Evolutionary conservation across 345 rosid species (phyloP).

Genomic region (Gossypium stocksii): DNA sequence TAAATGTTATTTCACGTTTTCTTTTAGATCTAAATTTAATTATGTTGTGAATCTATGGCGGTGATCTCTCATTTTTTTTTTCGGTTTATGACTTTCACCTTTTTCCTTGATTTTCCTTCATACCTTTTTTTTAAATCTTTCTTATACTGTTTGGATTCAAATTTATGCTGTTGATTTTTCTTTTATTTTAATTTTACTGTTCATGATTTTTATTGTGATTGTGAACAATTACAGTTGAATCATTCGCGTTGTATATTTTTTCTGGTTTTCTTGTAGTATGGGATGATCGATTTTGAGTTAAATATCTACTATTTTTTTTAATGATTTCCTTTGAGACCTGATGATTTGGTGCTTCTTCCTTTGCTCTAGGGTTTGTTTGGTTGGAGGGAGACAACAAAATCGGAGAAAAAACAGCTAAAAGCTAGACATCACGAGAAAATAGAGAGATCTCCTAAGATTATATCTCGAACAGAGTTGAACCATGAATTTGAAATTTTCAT

Average conservation of each 20-base stretch:
- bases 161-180: not conserved
- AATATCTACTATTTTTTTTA: not conserved
- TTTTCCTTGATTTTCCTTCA: not conserved
- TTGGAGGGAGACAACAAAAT: not conserved
- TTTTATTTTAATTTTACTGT: not conserved
- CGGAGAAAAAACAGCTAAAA: not conserved
- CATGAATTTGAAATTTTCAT: not conserved
- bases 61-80: not conserved
- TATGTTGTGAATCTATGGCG: not conserved
- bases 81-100: not conserved
- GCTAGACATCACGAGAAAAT: not conserved
- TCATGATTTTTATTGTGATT: not conserved
- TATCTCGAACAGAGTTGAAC: not conserved
- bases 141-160: not conserved
- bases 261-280: not conserved
- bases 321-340: not conserved
- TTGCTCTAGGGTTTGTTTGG: conserved; percentile 8
- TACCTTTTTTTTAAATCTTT: not conserved
- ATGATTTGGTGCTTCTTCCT: not conserved
- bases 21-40: not conserved
- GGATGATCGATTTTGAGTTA: not conserved
- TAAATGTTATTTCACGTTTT: not conserved
- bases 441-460: not conserved
- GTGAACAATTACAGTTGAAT: not conserved
- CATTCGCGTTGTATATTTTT: not conserved